Base-by-base conservation (phyloP, 495 filamentous ascomycete species). In the Glutinoglossum americanum region DNA sequence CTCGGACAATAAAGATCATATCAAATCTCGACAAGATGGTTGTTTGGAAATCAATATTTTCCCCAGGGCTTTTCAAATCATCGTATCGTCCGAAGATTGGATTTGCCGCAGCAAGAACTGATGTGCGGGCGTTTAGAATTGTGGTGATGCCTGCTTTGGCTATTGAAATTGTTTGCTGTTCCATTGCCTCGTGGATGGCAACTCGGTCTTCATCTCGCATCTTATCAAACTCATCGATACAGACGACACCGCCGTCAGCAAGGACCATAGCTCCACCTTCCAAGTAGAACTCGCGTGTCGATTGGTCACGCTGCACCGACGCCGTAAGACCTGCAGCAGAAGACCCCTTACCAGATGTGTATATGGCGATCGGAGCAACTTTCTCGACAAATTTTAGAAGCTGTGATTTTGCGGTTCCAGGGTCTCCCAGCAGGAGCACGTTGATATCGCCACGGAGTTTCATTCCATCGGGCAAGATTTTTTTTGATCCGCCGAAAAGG, bases 181-280 rank as follows among this genome's bases (percentile, higher is more conserved):
- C 93, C 93, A 99, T 99, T 59, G 93, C 93, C 77, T 99, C 93
- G 75, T 99, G 93, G 68, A 99, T 99, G 9, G 93, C 93, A 23
- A 99, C 93, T 61, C 93, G 80, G 62, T 99, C 93, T 69, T 99
- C 93, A 68, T 99, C 93, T 59, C 93, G 79, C 93, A 99, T 99
- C 74, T 99, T 99, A 72, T 99, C 93, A 68, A 99, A 99, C 69
- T 99, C 93, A 67, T 99, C 93, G 69, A 99, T 99, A 72, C 93
- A 99, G 23, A 97, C 93, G 8, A 97, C 93, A 64, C 93, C 93
- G 13, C 89, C 89, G 63, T 99, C 93, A 1, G 93, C 93, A 27
- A 99, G 79, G 35, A 99, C 93, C 93, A 99, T 97, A 33, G 93
- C 93, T 68, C 93, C 93, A 56, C 93, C 93, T 74, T 99, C 93